A percentile compares a stretch with the other conserved stretches of the same genome.
Conservation (phyloP, 768 basidiomycete species). For the Tulasnella sp. region DNA sequence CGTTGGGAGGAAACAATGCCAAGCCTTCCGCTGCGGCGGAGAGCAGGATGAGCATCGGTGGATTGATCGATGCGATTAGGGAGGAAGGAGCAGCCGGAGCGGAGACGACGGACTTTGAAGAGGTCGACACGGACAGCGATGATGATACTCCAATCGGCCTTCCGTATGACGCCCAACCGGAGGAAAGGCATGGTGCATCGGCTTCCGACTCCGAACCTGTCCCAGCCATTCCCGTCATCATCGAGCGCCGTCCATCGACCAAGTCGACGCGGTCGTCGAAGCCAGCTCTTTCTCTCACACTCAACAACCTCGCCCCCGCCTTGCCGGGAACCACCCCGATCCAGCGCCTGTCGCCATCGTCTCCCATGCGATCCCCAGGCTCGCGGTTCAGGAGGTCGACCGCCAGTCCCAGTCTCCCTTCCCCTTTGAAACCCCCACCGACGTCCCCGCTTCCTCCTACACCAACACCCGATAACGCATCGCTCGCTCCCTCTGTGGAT, state of each 20-base stretch:
- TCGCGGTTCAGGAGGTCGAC: neutral
- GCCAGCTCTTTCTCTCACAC: neutral
- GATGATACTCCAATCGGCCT: neutral
- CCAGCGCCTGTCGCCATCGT: neutral
- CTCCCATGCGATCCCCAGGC: neutral
- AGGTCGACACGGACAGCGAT: neutral
- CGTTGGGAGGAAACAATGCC: neutral
- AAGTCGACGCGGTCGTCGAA: neutral
- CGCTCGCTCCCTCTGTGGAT: neutral
- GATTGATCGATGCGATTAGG: neutral
- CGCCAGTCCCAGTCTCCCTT: neutral
- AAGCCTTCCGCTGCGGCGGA: neutral
- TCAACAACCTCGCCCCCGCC: neutral
- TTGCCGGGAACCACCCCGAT: neutral
- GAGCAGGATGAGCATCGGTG: neutral
- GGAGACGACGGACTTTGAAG: neutral
- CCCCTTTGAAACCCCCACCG: neutral
- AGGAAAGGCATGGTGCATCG: neutral
- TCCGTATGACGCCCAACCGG: neutral
- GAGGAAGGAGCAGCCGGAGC: neutral
- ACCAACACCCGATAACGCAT: neutral
- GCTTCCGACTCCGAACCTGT: neutral
- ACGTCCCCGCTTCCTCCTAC: conserved; percentile 2
- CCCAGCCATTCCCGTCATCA: neutral
- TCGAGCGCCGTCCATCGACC: neutral